A percentile compares a stretch with the other conserved stretches of the same genome.
phyloP scores from a whole-genome alignment of 2,329 filamentous ascomycete species.

The Remersonia thermophila region DNA sequence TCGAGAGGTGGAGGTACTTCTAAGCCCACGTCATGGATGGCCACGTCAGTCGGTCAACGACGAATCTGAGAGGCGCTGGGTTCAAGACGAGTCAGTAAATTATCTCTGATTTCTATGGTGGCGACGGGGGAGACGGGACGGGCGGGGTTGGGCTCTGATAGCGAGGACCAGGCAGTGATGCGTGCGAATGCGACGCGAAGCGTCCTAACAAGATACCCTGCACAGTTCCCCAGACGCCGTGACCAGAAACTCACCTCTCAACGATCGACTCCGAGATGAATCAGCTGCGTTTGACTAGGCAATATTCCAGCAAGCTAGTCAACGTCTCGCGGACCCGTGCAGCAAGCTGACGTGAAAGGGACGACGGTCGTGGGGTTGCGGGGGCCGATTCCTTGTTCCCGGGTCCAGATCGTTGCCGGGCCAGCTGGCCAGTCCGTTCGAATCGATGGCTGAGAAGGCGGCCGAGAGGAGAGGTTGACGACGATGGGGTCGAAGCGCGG shows the following conservation, averaged over 20 bases:
- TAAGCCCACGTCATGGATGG: constrained; percentile 12
- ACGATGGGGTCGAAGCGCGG: neutral
- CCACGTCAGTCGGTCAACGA: constrained; percentile 2
- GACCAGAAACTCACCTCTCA: no score
- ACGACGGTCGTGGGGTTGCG: no score
- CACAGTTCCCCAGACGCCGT: no score
- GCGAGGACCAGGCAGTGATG: no score
- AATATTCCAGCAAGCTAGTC: constrained; percentile 31
- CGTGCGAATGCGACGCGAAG: no score
- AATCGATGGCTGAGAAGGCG: neutral
- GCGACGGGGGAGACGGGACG: neutral
- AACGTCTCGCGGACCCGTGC: constrained; percentile 12
- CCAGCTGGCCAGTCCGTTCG: neutral
- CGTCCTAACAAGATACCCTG: no score
- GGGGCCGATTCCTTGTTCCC: no score
- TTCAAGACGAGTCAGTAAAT: constrained; percentile 2
- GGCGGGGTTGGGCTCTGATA: neutral
- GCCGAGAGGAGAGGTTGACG: neutral
- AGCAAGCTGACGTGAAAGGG: neutral
- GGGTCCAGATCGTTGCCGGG: no score
- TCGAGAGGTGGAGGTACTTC: constrained; percentile 1
- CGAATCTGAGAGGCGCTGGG: constrained; percentile 1
- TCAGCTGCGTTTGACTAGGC: constrained; percentile 20
- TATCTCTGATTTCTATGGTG: neutral
- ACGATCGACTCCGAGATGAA: neutral